These are phyloP conservation scores for Cyclospora cayetanensis DNA, from an alignment of 169 alveolate species.

Conservation along the genomic window DNA sequence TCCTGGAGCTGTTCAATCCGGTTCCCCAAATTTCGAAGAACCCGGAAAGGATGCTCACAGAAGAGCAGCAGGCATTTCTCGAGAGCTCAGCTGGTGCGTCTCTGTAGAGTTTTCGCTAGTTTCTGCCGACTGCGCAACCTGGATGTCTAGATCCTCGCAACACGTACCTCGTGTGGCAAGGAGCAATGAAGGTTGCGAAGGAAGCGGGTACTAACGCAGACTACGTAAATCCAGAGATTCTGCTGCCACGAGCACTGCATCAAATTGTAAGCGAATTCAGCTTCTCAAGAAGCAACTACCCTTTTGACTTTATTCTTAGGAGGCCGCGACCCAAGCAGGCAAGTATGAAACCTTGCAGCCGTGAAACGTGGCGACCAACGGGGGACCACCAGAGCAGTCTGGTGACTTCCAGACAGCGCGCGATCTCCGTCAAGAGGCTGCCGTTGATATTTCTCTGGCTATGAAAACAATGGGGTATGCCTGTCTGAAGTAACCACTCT, in stretches of 20 bases:
- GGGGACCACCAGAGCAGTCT: conserved; percentile 55
- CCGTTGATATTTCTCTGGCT: conserved; percentile 62
- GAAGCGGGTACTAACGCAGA: conserved; percentile 65
- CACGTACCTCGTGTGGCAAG: conserved; percentile 68
- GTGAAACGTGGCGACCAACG: neutral
- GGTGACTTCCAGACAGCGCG: conserved; percentile 60
- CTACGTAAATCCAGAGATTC: conserved; percentile 47
- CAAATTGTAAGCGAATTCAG: conserved; percentile 16
- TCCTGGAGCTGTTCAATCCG: conserved; percentile 56
- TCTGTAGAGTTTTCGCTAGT: neutral
- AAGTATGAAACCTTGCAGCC: neutral
- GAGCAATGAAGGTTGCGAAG: conserved; percentile 67
- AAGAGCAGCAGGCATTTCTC: conserved; percentile 52
- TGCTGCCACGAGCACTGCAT: conserved; percentile 62
- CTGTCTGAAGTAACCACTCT: neutral
- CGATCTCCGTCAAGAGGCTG: conserved; percentile 65
- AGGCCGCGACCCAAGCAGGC: conserved; percentile 64
- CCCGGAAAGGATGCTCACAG: conserved; percentile 59
- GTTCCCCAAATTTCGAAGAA: conserved; percentile 56
- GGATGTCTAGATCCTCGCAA: conserved; percentile 62
- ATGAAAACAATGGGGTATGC: conserved; percentile 69
- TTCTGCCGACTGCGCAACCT: neutral
- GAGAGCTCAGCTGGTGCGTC: conserved; percentile 38
- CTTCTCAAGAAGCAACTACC: neutral
- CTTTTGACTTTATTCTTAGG: neutral